These are phyloP conservation scores for Hortaea werneckii DNA, from an alignment of 2,329 filamentous ascomycete species.

Conservation along the genomic window DNA sequence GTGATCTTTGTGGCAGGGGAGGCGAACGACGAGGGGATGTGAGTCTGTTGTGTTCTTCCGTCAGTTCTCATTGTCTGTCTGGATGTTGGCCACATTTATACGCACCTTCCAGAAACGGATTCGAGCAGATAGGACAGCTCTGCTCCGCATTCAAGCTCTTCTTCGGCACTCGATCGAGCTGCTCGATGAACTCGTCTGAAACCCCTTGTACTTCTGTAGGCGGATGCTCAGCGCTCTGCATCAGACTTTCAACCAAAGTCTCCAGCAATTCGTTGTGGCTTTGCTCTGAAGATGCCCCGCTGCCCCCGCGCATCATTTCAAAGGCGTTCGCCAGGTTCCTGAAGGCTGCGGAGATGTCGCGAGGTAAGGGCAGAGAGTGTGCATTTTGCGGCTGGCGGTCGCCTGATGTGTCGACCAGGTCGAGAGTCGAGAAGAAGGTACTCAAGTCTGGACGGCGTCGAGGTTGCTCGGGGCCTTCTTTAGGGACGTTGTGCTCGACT, in stretches of 20 bases:
- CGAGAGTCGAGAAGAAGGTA: slow-evolving; percentile 54
- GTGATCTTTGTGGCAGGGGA: slow-evolving; percentile 53
- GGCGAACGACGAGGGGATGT: slow-evolving; percentile 53
- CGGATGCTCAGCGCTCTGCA: slow-evolving; percentile 47
- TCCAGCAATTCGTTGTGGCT: slow-evolving; percentile 35
- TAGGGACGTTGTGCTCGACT: slow-evolving; percentile 40
- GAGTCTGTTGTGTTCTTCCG: slow-evolving; percentile 28
- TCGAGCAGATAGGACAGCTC: slow-evolving; percentile 51
- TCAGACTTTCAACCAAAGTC: slow-evolving; percentile 45
- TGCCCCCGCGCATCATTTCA: slow-evolving; percentile 42
- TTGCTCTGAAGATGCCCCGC: slow-evolving; percentile 12
- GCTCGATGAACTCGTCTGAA: slow-evolving; percentile 50
- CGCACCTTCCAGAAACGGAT: slow-evolving; percentile 49
- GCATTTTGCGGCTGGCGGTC: slow-evolving; percentile 40
- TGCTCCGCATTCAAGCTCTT: slow-evolving; percentile 43
- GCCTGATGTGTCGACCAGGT: slow-evolving; percentile 46
- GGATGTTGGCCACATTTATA: not conserved
- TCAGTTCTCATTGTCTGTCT: too few relatives aligned
- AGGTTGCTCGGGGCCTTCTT: slow-evolving; percentile 21
- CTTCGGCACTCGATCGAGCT: slow-evolving; percentile 49
- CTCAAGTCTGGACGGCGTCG: slow-evolving; percentile 52
- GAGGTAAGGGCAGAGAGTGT: slow-evolving; percentile 50
- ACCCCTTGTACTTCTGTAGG: slow-evolving; percentile 52
- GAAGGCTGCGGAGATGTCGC: slow-evolving; percentile 50
- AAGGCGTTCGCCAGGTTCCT: slow-evolving; percentile 52